A percentile compares a stretch with the other conserved stretches of the same genome.
Evolutionary conservation across 345 rosid genomes (phyloP).

Genomic region (Passiflora organensis): DNA sequence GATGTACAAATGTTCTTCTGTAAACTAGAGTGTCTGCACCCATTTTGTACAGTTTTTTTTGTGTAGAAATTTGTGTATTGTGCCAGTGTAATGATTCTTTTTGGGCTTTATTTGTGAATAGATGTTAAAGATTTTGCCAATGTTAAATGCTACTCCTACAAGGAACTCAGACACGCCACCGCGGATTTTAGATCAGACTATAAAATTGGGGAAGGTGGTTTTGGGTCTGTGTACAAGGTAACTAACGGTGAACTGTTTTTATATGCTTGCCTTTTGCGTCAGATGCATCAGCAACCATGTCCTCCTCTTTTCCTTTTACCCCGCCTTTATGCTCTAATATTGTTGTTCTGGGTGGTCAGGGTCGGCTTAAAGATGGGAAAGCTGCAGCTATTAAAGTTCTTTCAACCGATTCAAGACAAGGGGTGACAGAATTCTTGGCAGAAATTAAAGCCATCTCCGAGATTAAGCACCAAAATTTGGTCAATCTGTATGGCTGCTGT

Average conservation of each 20-base stretch:
- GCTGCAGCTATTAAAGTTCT: conserved; percentile 85
- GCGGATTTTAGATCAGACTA: conserved; percentile 53
- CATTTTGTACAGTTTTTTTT: too few relatives aligned
- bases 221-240: conserved; percentile 91
- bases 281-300: too few relatives aligned
- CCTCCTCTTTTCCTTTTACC: conserved; percentile 2
- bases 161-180: conserved; percentile 62
- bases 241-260: conserved; percentile 8
- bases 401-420: conserved; percentile 91
- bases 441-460: conserved; percentile 76
- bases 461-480: conserved; percentile 77
- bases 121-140: conserved; percentile 47
- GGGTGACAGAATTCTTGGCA: conserved; percentile 73
- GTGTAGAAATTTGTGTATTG: background rate
- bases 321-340: background rate
- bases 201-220: conserved; percentile 97
- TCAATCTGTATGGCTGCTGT: conserved; percentile 88
- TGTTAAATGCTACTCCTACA: conserved; percentile 53
- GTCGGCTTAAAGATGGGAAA: conserved; percentile 70
- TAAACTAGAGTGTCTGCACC: conserved; percentile 1
- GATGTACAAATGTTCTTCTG: background rate
- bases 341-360: conserved; percentile 42
- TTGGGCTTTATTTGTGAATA: conserved; percentile 20
- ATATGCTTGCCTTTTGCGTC: conserved; percentile 1
- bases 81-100: conserved; percentile 12